Conservation (phyloP, 148 eudicot species). For the Talinum fruticosum region DNA sequence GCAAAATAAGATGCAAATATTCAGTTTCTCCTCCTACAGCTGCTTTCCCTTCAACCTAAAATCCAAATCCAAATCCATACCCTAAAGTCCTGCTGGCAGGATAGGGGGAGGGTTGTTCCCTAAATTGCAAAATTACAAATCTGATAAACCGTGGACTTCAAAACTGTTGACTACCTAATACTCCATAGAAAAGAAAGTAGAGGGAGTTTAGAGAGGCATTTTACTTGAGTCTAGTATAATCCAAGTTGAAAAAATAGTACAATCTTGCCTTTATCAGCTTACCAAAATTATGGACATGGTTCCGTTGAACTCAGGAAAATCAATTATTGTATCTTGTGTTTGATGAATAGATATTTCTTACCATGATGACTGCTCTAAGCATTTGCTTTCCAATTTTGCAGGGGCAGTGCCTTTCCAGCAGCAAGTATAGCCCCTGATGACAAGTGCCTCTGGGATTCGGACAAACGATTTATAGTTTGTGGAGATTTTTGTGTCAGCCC, state of each 20-base stretch:
- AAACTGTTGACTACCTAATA: no score
- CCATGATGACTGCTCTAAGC: neutral
- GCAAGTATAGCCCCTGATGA: constrained; percentile 61
- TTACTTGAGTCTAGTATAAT: no score
- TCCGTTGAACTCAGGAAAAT: neutral
- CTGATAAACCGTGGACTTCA: no score
- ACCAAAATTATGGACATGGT: no score
- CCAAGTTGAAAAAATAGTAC: no score
- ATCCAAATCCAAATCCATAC: no score
- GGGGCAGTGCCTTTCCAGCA: constrained; percentile 96
- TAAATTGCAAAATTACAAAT: no score
- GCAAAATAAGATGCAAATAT: neutral
- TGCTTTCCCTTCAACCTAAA: neutral
- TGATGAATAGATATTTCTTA: neutral
- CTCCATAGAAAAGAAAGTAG: no score
- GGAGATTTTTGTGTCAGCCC: constrained; percentile 95
- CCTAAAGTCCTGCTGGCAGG: no score
- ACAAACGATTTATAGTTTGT: constrained; percentile 62
- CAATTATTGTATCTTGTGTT: neutral
- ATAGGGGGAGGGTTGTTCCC: no score
- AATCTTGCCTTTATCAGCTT: no score
- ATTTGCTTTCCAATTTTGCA: constrained; percentile 24
- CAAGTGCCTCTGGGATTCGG: constrained; percentile 72
- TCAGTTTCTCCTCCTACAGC: neutral
- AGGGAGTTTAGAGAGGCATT: no score